phyloP scores from a whole-genome alignment of 768 basidiomycete genomes.

The Pleurotus tuber-regium region DNA sequence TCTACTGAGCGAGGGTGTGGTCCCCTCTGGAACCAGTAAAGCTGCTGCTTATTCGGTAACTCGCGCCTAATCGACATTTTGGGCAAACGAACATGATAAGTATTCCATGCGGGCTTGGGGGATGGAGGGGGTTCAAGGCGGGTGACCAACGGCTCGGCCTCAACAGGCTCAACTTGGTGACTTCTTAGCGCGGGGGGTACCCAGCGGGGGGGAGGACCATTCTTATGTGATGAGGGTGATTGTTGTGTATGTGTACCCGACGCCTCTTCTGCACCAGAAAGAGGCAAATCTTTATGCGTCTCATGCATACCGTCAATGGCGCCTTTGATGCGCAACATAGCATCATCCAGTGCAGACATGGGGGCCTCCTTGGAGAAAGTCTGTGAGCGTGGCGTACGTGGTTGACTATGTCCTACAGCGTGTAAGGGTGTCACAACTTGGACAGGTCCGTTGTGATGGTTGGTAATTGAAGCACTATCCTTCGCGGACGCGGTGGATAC shows the following conservation, averaged over 20 bases:
- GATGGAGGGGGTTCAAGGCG: slow-evolving; percentile 46
- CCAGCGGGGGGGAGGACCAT: slow-evolving; percentile 37
- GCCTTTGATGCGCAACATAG: slow-evolving; percentile 84
- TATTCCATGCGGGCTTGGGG: slow-evolving; percentile 36
- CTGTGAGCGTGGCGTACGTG: slow-evolving; percentile 38
- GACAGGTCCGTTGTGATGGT: neutral
- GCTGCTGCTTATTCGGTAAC: slow-evolving; percentile 45
- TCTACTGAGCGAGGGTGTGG: slow-evolving; percentile 52
- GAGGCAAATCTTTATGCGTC: slow-evolving; percentile 30
- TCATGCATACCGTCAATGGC: slow-evolving; percentile 69
- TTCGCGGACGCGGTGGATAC: slow-evolving; percentile 10
- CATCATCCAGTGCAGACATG: slow-evolving; percentile 78
- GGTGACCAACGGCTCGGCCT: slow-evolving; percentile 40
- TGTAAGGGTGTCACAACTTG: slow-evolving; percentile 20
- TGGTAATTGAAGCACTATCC: neutral
- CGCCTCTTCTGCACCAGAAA: slow-evolving; percentile 19
- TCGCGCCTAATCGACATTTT: slow-evolving; percentile 37
- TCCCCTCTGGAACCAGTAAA: slow-evolving; percentile 38
- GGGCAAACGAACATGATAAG: slow-evolving; percentile 49
- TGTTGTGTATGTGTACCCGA: neutral
- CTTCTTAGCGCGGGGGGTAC: slow-evolving; percentile 47
- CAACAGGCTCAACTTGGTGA: slow-evolving; percentile 31
- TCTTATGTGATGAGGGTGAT: slow-evolving; percentile 9
- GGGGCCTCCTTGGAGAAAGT: slow-evolving; percentile 45
- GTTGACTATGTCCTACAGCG: slow-evolving; percentile 21